phyloP scores from a whole-genome alignment of 2,329 filamentous ascomycete species.

The Septoria linicola region DNA sequence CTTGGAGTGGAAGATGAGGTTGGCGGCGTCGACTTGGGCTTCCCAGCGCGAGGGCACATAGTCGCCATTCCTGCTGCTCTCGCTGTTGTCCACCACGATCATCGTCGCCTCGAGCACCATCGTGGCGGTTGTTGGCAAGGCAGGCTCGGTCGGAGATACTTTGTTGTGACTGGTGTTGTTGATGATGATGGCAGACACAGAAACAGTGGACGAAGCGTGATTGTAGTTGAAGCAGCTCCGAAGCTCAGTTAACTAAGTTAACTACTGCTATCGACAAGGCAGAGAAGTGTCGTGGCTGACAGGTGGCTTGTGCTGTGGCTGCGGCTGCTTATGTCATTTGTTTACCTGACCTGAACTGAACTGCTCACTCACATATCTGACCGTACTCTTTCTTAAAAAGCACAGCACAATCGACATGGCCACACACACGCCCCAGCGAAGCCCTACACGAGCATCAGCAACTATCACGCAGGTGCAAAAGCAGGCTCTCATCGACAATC shows the following conservation, averaged over 20 bases:
- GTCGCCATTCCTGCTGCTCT: slow-evolving; percentile 96
- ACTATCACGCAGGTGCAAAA: slow-evolving; percentile 61
- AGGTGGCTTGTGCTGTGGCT: no score
- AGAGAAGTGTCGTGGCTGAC: no score
- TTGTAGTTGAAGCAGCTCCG: no score
- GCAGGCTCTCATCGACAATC: slow-evolving; percentile 81
- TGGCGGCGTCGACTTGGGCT: slow-evolving; percentile 91
- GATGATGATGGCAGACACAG: background rate
- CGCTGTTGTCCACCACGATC: slow-evolving; percentile 99
- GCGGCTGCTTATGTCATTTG: no score
- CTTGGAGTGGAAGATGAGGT: slow-evolving; percentile 92
- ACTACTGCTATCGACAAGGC: no score
- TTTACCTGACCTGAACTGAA: background rate
- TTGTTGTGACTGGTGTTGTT: background rate
- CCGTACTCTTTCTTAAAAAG: background rate
- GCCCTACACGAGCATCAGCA: slow-evolving; percentile 27
- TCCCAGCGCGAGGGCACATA: slow-evolving; percentile 89
- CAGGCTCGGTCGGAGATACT: background rate
- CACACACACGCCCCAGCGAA: slow-evolving; percentile 26
- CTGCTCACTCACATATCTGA: background rate
- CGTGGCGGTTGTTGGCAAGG: slow-evolving; percentile 52
- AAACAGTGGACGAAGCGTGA: no score
- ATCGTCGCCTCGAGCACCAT: slow-evolving; percentile 99
- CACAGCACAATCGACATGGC: slow-evolving; percentile 15
- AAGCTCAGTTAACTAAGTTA: no score